These are phyloP conservation scores for Hevea brasiliensis DNA, from an alignment of 345 rosid genomes.

Conservation along the genomic window DNA sequence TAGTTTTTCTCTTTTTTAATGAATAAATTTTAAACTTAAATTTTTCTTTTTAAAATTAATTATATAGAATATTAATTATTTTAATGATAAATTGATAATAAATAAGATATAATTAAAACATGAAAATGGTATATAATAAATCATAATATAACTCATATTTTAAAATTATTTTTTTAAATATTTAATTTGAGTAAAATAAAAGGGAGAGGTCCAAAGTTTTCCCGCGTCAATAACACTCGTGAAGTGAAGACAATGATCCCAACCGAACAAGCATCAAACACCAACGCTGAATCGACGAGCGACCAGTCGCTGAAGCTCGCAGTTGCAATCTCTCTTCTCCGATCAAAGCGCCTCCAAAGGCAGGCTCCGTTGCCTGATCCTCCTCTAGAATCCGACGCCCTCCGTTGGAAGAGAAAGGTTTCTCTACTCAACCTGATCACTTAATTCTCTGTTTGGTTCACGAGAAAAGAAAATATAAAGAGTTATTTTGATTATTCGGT, in stretches of 20 bases:
- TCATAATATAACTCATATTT: too few species aligned
- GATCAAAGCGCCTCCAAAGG: slow-evolving; percentile 57
- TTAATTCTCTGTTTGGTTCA: slow-evolving; percentile 3
- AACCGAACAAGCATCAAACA: slow-evolving; percentile 16
- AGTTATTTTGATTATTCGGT: background rate
- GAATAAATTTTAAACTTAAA: too few species aligned
- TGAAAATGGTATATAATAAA: too few species aligned
- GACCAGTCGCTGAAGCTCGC: slow-evolving; percentile 62
- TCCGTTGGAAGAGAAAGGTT: slow-evolving; percentile 93
- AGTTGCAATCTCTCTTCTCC: slow-evolving; percentile 72
- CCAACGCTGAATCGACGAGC: slow-evolving; percentile 24
- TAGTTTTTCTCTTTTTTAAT: too few species aligned
- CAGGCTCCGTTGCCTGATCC: slow-evolving; percentile 19
- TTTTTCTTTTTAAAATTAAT: too few species aligned
- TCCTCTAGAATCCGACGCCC: slow-evolving; percentile 47
- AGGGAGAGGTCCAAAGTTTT: background rate
- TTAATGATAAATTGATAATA: too few species aligned
- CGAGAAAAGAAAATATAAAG: too few species aligned
- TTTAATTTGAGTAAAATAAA: too few species aligned
- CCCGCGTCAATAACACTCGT: slow-evolving; percentile 21
- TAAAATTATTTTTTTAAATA: too few species aligned
- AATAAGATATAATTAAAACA: too few species aligned
- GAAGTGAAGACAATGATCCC: slow-evolving; percentile 24
- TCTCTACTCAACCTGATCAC: slow-evolving; percentile 6
- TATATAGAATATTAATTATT: too few species aligned